Base-by-base conservation (phyloP, 2,329 filamentous ascomycete genomes). In the Pseudopithomyces chartarum region DNA sequence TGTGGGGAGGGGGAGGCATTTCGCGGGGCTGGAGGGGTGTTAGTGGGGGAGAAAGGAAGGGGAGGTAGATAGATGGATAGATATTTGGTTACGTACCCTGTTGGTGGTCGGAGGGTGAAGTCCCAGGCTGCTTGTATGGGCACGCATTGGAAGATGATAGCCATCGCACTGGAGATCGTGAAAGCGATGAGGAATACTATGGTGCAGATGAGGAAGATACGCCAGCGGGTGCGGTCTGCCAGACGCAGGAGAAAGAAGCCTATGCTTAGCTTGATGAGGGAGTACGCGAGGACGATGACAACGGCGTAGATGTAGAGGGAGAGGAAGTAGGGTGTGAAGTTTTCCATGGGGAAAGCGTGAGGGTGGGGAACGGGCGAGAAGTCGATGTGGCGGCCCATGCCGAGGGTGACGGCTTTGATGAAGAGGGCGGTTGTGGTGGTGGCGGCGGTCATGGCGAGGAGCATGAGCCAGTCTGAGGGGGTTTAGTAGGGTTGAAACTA, bases 221-320 rank as follows among this genome's bases (percentile, higher is more conserved):
- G 40, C 76, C 68, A 52, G 48, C 46, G 57, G 6, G 64, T 68
- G 15, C 63, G 56, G 39, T 67, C 66, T 11, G 78, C 77, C 11
- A 82, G 62, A 23, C 81, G 72, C 53, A 82, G 70, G 17, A 83
- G 68, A 60, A 82, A 81, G 32, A 80, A 73, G 8, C 74, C 78
- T 32, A 82, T 76, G 1, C 80, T 82, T 3, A 83, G 73, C 64
- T 83, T 83, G 66, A 82, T 77, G 8, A 77, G 67, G 44, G 76
- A 74, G 26, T 80, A 77, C 0, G 77, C 63, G n/a, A 77, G 59
- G 58, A 83, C 77, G 17, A 80, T 76, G 39, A 82, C 70, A 45
- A 84, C 66, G 4, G 79, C 78, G 61, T 84, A 80, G 54, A 78
- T 77, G 52, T 67, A 71, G 39, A 76, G 74, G 55, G 79, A 78